Conservation (phyloP, 2,329 filamentous ascomycete genomes). For the Aspergillus pseudoglaucus region DNA sequence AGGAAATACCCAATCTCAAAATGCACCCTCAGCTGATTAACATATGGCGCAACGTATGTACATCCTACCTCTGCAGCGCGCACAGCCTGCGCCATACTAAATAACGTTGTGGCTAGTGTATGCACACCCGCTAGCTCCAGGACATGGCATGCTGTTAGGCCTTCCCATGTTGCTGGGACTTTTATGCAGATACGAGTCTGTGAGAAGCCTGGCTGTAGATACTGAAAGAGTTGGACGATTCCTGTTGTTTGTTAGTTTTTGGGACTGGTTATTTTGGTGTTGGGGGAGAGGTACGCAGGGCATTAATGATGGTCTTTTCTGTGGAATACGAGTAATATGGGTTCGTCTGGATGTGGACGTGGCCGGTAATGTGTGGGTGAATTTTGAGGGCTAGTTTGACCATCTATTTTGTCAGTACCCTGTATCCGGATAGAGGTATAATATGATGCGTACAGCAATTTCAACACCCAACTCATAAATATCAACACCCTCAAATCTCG, state of each 20-base stretch:
- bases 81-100: conserved; percentile 55
- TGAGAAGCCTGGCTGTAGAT: conserved; percentile 41
- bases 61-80: conserved; percentile 54
- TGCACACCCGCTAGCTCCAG: conserved; percentile 50
- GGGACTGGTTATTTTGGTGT: not conserved
- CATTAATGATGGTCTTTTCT: conserved; percentile 46
- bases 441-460: conserved; percentile 30
- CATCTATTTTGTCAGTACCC: conserved; percentile 37
- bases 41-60: conserved; percentile 58
- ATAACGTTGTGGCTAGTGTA: conserved; percentile 58
- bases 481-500: conserved; percentile 29
- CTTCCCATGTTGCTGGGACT: conserved; percentile 58
- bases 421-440: no score
- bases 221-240: conserved; percentile 44
- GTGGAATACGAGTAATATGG: conserved; percentile 50
- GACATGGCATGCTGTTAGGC: conserved; percentile 52
- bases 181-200: conserved; percentile 54
- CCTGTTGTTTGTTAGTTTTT: conserved; percentile 31
- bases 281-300: conserved; percentile 37
- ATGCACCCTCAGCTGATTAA: conserved; percentile 60
- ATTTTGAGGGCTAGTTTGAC: conserved; percentile 50
- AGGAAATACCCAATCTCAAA: conserved; percentile 40
- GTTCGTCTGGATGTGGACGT: conserved; percentile 56
- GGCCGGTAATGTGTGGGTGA: conserved; percentile 44
- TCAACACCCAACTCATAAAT: conserved; percentile 50